A percentile compares a stretch with the other conserved stretches of the same genome.
Evolutionary conservation across 768 basidiomycete species (phyloP).

Genomic region (Chlorophyllum brunneum): DNA sequence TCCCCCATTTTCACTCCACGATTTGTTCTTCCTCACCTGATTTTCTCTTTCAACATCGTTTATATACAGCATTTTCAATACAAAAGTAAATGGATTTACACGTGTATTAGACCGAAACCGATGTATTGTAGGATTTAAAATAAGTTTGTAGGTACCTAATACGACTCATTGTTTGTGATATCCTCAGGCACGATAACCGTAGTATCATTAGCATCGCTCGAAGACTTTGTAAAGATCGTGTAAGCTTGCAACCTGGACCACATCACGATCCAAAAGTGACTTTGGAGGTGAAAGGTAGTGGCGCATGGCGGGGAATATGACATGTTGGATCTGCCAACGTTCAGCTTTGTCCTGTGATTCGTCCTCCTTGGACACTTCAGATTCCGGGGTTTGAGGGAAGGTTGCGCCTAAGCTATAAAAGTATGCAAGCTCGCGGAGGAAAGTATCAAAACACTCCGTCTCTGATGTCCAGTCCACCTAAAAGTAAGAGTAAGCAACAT

Average conservation of each 20-base stretch:
- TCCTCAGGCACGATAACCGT: neutral
- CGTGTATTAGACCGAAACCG: slow-evolving; percentile 2
- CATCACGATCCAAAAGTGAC: slow-evolving; percentile 63
- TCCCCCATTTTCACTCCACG: neutral
- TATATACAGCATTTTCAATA: neutral
- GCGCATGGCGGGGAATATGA: slow-evolving; percentile 83
- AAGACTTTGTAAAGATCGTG: slow-evolving; percentile 94
- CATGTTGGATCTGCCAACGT: slow-evolving; percentile 87
- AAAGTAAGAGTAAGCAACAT: neutral
- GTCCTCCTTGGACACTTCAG: slow-evolving; percentile 26
- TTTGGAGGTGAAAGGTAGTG: slow-evolving; percentile 69
- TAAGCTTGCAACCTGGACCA: slow-evolving; percentile 85
- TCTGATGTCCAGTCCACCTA: slow-evolving; percentile 91
- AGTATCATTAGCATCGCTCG: slow-evolving; percentile 68
- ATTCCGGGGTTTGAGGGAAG: slow-evolving; percentile 45
- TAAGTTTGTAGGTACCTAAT: slow-evolving; percentile 12
- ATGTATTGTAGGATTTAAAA: slow-evolving; percentile 14
- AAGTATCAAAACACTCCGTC: slow-evolving; percentile 77
- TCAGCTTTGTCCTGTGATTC: slow-evolving; percentile 45
- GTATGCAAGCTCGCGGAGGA: slow-evolving; percentile 86
- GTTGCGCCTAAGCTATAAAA: slow-evolving; percentile 57
- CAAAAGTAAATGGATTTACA: slow-evolving; percentile 12
- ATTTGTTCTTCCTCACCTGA: neutral
- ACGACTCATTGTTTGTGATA: slow-evolving; percentile 11
- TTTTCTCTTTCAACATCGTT: neutral